Evolutionary conservation across 2,329 filamentous ascomycete genomes (phyloP), one percentile per base, ranked within the genome.

Genomic region (Colletotrichum navitas): DNA sequence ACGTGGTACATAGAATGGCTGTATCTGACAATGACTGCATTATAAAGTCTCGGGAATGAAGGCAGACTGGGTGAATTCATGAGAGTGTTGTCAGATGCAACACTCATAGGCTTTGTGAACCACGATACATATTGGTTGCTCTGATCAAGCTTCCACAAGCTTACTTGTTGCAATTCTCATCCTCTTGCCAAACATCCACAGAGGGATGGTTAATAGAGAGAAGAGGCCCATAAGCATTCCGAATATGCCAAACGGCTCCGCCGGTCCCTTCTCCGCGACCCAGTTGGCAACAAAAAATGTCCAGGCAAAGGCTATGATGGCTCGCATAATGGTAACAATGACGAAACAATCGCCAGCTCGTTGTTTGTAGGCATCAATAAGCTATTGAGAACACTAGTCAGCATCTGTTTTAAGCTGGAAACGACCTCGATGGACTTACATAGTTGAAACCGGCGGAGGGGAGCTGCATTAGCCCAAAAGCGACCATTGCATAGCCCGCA

Each of bases 261-360:
- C 82, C 1, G 82, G 74, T 0, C 87, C 87, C 0, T 75, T 76
- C 0, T 78, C 59, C 1, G 78, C 74, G 0, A 87, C 80, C 87
- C 86, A 89, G 5, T 82, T 78, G 3, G 81, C 81, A 0, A 85
- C 83, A 55, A 89, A 88, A 66, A 88, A 88, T 0, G 85, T 86
- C 86, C 86, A 89, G 0, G 85, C 82, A 74, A 89, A 89, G 0
- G 83, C 81, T 11, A 89, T 82, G 6, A 87, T 77, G 14, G 85
- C 81, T 3, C 86, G 81, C 21, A 85, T 77, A 41, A 83, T 83
- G 1, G 86, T 87, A 0, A 88, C 83, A 62, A 86, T 84, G 16
- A 86, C 85, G 73, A 89, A 88, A 74, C 86, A 88, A 73, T 89
- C 86, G 1, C 83, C 83, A 0, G 84, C 83, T 1, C 87, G 74